Base-by-base conservation (phyloP, 768 basidiomycete genomes). In the Agaricus blazei region DNA sequence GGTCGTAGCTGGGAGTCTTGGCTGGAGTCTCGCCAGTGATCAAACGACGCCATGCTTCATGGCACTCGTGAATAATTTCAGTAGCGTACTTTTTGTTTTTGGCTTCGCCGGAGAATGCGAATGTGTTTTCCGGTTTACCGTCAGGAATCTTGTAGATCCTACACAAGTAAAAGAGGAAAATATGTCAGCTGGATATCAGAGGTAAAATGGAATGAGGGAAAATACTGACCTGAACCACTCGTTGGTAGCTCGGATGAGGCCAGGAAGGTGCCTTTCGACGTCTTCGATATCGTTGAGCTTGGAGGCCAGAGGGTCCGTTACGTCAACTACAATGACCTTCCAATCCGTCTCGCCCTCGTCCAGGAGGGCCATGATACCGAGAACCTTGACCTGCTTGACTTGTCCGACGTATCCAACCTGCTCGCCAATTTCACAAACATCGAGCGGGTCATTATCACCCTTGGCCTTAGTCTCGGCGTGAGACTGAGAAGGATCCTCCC, bases 321-420 rank as follows among this genome's bases (percentile, higher is more conserved):
- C 83, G 69, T 98, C 97, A 62, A 98, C 93, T 69, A 96, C 97
- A 72, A 99, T 84, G 76, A 99, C 91, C 75, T 99, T 99, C 97
- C 97, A 99, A 79, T 98, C 97, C 62, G 97, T 98, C 79, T 98
- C 97, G 65, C 97, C 97, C 71, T 98, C 97, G 68, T 99, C 97
- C 62, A 98, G 87, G 56, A 98, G 81, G 56, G 97, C 97, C 96
- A 98, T 98, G 83, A 98, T 96, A 59, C 97, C 97, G 66, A 99
- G 91, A 62, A 99, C 90, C 80, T 99, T 99, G 84, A 99, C 97
- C 73, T 98, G 97, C 79, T 98, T 99, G 72, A 99, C 83, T 71
- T 98, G 95, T 55, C 97, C 97, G 59, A 87, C 84, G 71, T 94
- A 93, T 62, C 96, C 97, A 64, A 98, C 90, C 72, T 95, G 91